Evolutionary conservation across 305 asterid species (phyloP).

Genomic region (Lippia alba): DNA sequence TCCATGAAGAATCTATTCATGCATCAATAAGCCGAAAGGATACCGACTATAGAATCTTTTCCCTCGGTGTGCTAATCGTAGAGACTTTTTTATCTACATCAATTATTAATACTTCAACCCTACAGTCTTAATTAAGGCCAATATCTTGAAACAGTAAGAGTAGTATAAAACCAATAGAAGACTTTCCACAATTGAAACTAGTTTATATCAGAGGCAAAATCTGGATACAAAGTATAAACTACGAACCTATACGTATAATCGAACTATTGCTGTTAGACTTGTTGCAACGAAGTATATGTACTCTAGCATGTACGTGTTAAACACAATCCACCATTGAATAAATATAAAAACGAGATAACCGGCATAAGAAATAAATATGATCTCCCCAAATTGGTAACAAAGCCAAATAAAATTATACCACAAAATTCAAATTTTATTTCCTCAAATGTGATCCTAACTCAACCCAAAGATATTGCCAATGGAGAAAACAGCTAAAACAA

Average conservation of each 20-base stretch:
- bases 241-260: not conserved
- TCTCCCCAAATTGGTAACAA: slow-evolving; percentile 33
- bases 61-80: not conserved
- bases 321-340: not conserved
- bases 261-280: not conserved
- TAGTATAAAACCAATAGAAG: slow-evolving; percentile 2
- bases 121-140: slow-evolving; percentile 9
- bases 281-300: not conserved
- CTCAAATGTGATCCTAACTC: slow-evolving; percentile 32
- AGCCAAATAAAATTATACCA: slow-evolving; percentile 11
- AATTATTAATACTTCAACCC: slow-evolving; percentile 6
- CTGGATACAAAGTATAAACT: slow-evolving; percentile 6
- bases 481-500: slow-evolving; percentile 24
- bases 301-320: not conserved
- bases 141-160: slow-evolving; percentile 6
- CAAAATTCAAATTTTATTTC: slow-evolving; percentile 23
- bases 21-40: slow-evolving; percentile 21
- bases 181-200: not conserved
- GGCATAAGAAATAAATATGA: slow-evolving; percentile 9
- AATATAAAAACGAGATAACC: not conserved
- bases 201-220: not conserved
- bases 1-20: slow-evolving; percentile 34
- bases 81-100: not conserved
- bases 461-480: slow-evolving; percentile 15
- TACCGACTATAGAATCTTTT: not conserved